Conservation (phyloP, 2,329 filamentous ascomycete genomes). For the Cordyceps javanica region DNA sequence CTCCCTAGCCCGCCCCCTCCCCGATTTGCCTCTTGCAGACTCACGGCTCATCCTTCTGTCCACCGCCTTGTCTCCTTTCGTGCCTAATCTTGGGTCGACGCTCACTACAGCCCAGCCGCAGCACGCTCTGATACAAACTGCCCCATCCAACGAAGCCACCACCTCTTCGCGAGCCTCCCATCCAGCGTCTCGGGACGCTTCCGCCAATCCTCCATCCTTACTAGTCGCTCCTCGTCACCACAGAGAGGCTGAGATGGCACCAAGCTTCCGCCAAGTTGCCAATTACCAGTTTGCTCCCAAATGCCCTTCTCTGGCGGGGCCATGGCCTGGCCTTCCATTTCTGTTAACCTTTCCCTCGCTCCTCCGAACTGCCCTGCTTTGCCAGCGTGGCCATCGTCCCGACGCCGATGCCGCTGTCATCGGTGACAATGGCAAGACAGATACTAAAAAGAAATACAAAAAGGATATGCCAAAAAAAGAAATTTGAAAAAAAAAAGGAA, state of each 20-base stretch:
- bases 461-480: neutral
- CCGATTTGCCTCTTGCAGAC: neutral
- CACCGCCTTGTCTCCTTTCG: slow-evolving; percentile 11
- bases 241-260: neutral
- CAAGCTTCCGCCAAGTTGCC: neutral
- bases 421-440: neutral
- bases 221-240: slow-evolving; percentile 4
- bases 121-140: slow-evolving; percentile 10
- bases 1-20: neutral
- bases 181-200: slow-evolving; percentile 11
- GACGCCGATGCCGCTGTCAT: slow-evolving; percentile 4
- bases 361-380: neutral
- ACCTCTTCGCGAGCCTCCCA: slow-evolving; percentile 4
- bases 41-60: slow-evolving; percentile 6
- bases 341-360: neutral
- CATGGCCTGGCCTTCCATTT: neutral
- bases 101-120: slow-evolving; percentile 9
- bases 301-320: neutral
- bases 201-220: slow-evolving; percentile 8
- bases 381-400: neutral
- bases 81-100: slow-evolving; percentile 12
- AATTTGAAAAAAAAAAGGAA: neutral
- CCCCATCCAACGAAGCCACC: slow-evolving; percentile 7
- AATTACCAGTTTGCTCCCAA: neutral
- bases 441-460: neutral